phyloP scores from a whole-genome alignment of 2,329 filamentous ascomycete genomes.

The Pseudonectria foliicola region DNA sequence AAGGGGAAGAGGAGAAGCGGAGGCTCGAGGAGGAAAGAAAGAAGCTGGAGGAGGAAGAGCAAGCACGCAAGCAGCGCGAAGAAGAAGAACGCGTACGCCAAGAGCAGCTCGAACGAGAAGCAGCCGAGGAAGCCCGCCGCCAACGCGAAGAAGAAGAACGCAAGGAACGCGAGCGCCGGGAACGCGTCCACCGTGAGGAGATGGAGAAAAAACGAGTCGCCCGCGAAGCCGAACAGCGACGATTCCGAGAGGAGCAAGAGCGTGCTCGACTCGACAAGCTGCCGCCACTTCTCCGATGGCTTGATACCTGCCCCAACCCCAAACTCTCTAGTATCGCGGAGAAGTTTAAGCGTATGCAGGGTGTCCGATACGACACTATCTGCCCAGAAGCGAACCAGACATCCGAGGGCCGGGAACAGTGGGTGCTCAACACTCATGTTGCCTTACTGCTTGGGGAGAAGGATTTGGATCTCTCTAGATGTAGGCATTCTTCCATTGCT shows the following conservation, averaged over 20 bases:
- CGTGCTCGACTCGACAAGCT: conserved; percentile 47
- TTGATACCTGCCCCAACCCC: conserved; percentile 46
- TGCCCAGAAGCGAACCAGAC: conserved; percentile 44
- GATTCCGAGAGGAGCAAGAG: conserved; percentile 48
- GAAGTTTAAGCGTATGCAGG: conserved; percentile 50
- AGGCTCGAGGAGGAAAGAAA: conserved; percentile 33
- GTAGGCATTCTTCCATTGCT: conserved; percentile 32
- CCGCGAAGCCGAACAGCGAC: conserved; percentile 44
- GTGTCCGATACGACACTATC: conserved; percentile 59
- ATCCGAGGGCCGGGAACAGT: conserved; percentile 54
- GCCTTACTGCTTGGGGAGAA: conserved; percentile 59
- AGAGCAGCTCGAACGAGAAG: conserved; percentile 40
- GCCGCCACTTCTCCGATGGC: conserved; percentile 55
- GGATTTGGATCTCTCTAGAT: conserved; percentile 52
- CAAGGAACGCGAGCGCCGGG: conserved; percentile 41
- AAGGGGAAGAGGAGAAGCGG: conserved; percentile 30
- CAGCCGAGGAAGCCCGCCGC: conserved; percentile 41
- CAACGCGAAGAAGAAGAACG: conserved; percentile 47
- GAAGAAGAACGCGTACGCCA: conserved; percentile 39
- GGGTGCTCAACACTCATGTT: conserved; percentile 58
- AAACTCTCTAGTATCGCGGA: conserved; percentile 43
- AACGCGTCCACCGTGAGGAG: conserved; percentile 37
- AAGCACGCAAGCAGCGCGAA: conserved; percentile 28
- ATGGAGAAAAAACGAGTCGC: conserved; percentile 42
- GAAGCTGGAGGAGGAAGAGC: conserved; percentile 31